Base-by-base conservation (phyloP, 2,329 filamentous ascomycete genomes). In the Rutstroemia sp. region DNA sequence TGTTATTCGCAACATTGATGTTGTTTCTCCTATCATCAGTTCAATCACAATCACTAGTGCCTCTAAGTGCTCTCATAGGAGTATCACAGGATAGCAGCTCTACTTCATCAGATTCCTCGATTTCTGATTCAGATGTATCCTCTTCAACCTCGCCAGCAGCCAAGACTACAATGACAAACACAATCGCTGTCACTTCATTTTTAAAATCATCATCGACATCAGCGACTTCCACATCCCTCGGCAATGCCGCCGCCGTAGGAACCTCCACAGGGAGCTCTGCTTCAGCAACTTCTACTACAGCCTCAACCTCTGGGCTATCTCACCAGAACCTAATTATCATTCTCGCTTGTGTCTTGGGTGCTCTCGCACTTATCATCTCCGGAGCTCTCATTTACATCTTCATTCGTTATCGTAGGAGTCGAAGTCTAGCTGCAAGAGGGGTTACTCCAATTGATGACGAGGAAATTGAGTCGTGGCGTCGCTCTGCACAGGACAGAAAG, bases 371-470 rank as follows among this genome's bases (percentile, higher is more conserved):
- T 9, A 16, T 65, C 25, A 45, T 67, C 10, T 53, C 68, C 50
- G 40, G 40, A 4, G 47, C 55, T 2, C 57, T 56, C 17, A 27
- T 63, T 21, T 65, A 63, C 36, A 61, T 68, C 38, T 12, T 59
- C 30, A 51, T 48, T 16, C 66, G 63, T 7, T 66, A 63, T 56
- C 59, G 58, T 8, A 57, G 46, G 53, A 54, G 61, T 25, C 70
- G 70, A 36, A 61, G 67, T 12, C 73, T 83, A 55, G 74, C 80
- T 61, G 73, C 75, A 51, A 73, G 82, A 51, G 80, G 79, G 48
- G 79, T 80, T 46, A 80, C 81, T 0, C 82, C 83, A 12, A 83
- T 86, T 58, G 76, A 79, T 60, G 83, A 86, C 63, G 81, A 84
- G 58, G 83, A 86, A 67, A 86, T 86, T 57, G 80, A 80, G 62